Conservation (phyloP, 2,329 filamentous ascomycete species). For the Fusarium nisikadoi region DNA sequence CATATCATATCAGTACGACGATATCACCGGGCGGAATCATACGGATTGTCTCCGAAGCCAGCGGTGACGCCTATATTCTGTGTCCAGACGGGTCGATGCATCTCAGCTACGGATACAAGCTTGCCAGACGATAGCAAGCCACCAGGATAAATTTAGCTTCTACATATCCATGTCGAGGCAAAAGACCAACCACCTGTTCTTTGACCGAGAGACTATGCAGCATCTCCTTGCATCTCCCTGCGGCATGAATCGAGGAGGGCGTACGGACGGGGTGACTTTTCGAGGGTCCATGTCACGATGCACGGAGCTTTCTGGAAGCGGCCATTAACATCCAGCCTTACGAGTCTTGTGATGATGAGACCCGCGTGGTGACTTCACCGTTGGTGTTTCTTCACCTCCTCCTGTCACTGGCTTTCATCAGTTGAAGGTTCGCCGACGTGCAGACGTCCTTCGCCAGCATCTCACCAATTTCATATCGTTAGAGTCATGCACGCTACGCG, state of each 20-base stretch:
- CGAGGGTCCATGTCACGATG: neutral
- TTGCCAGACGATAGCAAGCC: conserved; percentile 10
- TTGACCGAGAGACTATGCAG: neutral
- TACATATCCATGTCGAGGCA: neutral
- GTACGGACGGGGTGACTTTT: neutral
- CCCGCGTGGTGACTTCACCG: neutral
- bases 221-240: conserved; percentile 8
- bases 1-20: neutral
- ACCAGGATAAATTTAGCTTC: conserved; percentile 29
- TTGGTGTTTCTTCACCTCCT: neutral
- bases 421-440: neutral
- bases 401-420: neutral
- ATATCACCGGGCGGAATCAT: neutral
- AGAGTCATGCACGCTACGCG: neutral
- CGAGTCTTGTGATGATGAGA: neutral
- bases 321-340: conserved; percentile 18
- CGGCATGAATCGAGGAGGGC: neutral
- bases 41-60: neutral
- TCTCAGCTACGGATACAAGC: conserved; percentile 5
- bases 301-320: neutral
- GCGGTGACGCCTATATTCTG: conserved; percentile 7
- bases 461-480: neutral
- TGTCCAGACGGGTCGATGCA: conserved; percentile 10
- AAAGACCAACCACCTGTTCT: neutral
- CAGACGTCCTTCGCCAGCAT: neutral